Evolutionary conservation across 768 basidiomycete genomes (phyloP).

Genomic region (Kondoa malvinella): DNA sequence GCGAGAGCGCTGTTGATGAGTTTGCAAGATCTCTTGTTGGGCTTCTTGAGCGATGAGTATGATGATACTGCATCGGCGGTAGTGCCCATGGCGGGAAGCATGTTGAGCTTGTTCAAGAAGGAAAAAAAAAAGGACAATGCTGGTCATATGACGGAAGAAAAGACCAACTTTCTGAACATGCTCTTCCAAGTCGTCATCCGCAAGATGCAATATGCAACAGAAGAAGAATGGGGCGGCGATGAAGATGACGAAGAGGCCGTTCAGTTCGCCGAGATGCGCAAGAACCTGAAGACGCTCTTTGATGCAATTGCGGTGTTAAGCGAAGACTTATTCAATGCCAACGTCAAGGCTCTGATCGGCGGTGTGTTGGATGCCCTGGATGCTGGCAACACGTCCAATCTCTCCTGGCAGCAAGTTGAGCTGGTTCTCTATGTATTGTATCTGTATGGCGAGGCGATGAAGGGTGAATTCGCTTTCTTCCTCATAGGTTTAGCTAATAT

Average conservation of each 20-base stretch:
- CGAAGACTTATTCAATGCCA: constrained; percentile 61
- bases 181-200: constrained; percentile 59
- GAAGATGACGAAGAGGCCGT: constrained; percentile 80
- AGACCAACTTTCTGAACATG: constrained; percentile 56
- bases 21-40: constrained; percentile 61
- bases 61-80: constrained; percentile 77
- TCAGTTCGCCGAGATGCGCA: constrained; percentile 63
- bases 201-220: constrained; percentile 65
- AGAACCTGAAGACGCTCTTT: constrained; percentile 73
- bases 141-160: constrained; percentile 38
- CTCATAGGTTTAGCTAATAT: neutral
- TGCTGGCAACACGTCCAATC: constrained; percentile 38
- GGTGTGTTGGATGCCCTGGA: constrained; percentile 56
- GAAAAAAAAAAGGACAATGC: constrained; percentile 38
- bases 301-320: constrained; percentile 76
- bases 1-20: constrained; percentile 9
- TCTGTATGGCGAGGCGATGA: constrained; percentile 71
- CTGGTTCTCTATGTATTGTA: constrained; percentile 82
- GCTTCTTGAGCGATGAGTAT: constrained; percentile 74
- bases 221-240: constrained; percentile 46
- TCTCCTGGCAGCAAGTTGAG: constrained; percentile 87
- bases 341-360: constrained; percentile 54
- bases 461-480: constrained; percentile 43
- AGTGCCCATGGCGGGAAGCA: constrained; percentile 57
- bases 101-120: constrained; percentile 62